These are phyloP conservation scores for Apiotrichum gracile DNA, from an alignment of 1,284 basidiomycete genomes.

Conservation along the genomic window DNA sequence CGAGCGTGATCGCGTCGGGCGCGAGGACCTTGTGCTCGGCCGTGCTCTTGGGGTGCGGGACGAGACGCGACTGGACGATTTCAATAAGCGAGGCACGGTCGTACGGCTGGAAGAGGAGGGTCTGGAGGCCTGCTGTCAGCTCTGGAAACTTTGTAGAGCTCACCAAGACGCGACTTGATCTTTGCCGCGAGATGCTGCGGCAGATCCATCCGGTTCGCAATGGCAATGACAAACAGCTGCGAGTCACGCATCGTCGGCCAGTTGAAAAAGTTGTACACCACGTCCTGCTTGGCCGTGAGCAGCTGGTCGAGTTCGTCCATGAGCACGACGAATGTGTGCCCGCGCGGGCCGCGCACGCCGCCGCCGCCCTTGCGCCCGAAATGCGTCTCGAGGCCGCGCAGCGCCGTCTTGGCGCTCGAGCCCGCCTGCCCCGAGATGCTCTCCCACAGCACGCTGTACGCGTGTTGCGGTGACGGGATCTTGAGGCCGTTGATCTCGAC, in stretches of 20 bases:
- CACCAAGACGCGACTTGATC: conserved; percentile 85
- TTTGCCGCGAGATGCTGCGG: conserved; percentile 91
- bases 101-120: conserved; percentile 94
- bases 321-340: conserved; percentile 63
- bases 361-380: conserved; percentile 32
- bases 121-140: conserved; percentile 56
- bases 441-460: conserved; percentile 86
- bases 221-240: conserved; percentile 88
- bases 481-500: conserved; percentile 97
- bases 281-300: conserved; percentile 91
- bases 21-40: conserved; percentile 59
- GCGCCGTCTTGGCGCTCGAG: conserved; percentile 49
- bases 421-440: conserved; percentile 68
- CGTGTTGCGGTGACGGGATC: conserved; percentile 79
- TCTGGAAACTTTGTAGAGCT: neutral
- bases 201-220: conserved; percentile 97
- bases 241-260: conserved; percentile 88
- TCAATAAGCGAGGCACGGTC: conserved; percentile 70
- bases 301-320: conserved; percentile 99
- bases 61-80: conserved; percentile 77
- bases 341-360: conserved; percentile 44
- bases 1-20: conserved; percentile 75
- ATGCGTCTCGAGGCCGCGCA: conserved; percentile 45
- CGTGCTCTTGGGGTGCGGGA: conserved; percentile 49
- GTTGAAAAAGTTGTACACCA: conserved; percentile 99